phyloP scores from a whole-genome alignment of 768 basidiomycete genomes.

The Suillus fuscotomentosus region DNA sequence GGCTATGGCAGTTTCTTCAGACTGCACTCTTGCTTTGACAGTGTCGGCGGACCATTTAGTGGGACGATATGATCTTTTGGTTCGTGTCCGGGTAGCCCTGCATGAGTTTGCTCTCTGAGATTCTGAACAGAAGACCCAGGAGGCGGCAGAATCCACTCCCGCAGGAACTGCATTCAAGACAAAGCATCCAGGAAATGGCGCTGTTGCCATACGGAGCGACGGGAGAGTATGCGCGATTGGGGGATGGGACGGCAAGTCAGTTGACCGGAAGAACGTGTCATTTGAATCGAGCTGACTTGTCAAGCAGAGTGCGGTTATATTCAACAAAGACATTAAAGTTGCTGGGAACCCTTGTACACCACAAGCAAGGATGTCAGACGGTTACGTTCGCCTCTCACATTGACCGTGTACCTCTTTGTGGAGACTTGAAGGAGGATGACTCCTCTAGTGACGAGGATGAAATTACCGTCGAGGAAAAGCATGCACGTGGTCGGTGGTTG shows the following conservation, averaged over 20 bases:
- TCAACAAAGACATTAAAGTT: constrained; percentile 78
- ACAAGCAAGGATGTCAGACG: constrained; percentile 75
- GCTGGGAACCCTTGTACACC: constrained; percentile 82
- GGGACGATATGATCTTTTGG: constrained; percentile 60
- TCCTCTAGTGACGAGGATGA: constrained; percentile 48
- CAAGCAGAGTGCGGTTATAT: constrained; percentile 71
- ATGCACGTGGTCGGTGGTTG: constrained; percentile 57
- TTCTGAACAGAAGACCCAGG: constrained; percentile 6
- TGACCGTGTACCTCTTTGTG: constrained; percentile 2
- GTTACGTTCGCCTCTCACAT: constrained; percentile 60
- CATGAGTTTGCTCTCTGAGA: constrained; percentile 2
- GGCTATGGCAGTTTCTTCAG: constrained; percentile 61
- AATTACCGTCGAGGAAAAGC: constrained; percentile 42
- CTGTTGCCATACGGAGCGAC: constrained; percentile 72
- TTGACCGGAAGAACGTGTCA: constrained; percentile 6
- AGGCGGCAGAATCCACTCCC: constrained; percentile 20
- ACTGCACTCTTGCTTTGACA: constrained; percentile 62
- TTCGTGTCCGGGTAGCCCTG: constrained; percentile 24
- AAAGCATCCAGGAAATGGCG: constrained; percentile 78
- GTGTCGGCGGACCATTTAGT: constrained; percentile 85
- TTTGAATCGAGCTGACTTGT: not conserved
- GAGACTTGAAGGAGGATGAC: constrained; percentile 35
- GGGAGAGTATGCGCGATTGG: constrained; percentile 83
- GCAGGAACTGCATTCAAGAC: constrained; percentile 46
- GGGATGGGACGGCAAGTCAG: constrained; percentile 93